Evolutionary conservation across 805 yeast species (phyloP).

Genomic region (Sugiyamaella boreocaroliniensis): DNA sequence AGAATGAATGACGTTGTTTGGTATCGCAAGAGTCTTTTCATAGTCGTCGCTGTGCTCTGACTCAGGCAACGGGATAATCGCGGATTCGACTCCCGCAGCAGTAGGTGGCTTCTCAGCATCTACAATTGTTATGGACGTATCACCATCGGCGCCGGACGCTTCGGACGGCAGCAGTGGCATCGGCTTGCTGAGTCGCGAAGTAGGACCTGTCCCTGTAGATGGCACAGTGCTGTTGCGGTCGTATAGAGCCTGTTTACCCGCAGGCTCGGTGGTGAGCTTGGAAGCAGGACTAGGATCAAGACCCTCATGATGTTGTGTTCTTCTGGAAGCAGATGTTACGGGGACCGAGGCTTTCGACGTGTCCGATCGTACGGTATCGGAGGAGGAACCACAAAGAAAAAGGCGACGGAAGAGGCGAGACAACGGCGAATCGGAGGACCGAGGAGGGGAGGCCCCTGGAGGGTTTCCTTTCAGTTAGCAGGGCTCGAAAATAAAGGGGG

Average conservation of each 20-base stretch:
- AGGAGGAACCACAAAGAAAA: not conserved
- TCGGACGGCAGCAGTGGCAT: conserved; percentile 11
- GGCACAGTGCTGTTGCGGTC: not conserved
- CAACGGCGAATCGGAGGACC: not conserved
- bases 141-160: not conserved
- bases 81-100: not conserved
- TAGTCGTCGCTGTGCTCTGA: not conserved
- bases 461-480: not conserved
- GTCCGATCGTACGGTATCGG: not conserved
- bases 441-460: not conserved
- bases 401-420: not conserved
- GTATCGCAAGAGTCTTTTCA: not conserved
- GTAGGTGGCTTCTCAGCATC: not conserved
- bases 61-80: not conserved
- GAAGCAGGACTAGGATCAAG: not conserved
- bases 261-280: not conserved
- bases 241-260: not conserved
- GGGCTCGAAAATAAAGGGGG: not conserved
- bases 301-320: not conserved
- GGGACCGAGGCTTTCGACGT: not conserved
- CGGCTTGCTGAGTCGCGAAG: conserved; percentile 10
- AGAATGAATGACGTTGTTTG: not conserved
- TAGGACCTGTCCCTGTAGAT: not conserved
- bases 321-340: not conserved
- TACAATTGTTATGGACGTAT: not conserved